Evolutionary conservation across 495 filamentous ascomycete genomes (phyloP), one percentile per base, ranked within the genome.

Genomic region (Zalerion maritima): DNA sequence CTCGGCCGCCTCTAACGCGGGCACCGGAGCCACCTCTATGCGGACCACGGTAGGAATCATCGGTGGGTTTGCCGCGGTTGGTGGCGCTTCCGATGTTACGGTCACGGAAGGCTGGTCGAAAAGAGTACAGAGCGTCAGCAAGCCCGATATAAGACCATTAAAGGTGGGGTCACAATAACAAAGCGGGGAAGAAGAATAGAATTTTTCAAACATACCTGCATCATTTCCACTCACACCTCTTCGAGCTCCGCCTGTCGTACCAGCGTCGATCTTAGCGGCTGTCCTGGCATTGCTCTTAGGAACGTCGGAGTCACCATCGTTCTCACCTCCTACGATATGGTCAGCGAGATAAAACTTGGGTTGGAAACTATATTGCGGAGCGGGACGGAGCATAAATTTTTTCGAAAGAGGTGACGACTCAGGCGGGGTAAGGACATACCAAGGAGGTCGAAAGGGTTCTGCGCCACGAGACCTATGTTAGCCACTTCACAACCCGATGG

Each of bases 371-470:
- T 43, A 24, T 36, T 35, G 29, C 39, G 42, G 20, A 45, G 32
- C 12, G 20, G 12, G 20, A 23, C 36, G 24, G 34, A 39, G 10
- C 21, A 25, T 20, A 20, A 18, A 24, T 17, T 4, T 38, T 17
- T 31, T 27, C 14, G 24, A 38, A 32, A 34, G 10, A 31, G 32
- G 28, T 38, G 29, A 38, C 23, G 27, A 41, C 43, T 38, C 40
- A 39, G 35, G 37, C 40, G 40, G 37, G 47, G 49, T 42, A 47
- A 40, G 45, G 50, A 57, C 57, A 50, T 78, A 89, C 82, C 81
- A 64, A 91, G 81, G 62, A 83, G 68, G 68, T 81, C 81, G 68
- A 73, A 91, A 37, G 73, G 67, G 66, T 91, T 91, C 82, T 81
- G 52, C 15, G 30, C 31, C 29, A 41, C 9, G 22, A 26, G 35